A percentile compares a stretch with the other conserved stretches of the same genome.
Evolutionary conservation across 768 basidiomycete species (phyloP).

Genomic region (Calocybe cyanea): DNA sequence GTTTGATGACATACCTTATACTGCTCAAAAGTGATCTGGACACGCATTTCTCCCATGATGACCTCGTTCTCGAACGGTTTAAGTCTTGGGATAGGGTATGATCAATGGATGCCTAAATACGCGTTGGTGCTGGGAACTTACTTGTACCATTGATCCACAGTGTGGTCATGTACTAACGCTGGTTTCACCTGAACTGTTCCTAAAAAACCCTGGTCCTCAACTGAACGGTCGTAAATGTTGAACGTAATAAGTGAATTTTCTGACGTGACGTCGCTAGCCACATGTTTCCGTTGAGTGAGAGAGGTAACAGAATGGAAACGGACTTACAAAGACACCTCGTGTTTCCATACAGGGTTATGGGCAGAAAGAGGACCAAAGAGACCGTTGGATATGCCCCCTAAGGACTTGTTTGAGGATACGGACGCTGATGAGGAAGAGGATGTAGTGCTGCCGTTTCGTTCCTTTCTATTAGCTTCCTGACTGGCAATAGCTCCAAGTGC

Average conservation of each 20-base stretch:
- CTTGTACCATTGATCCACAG: constrained; percentile 97
- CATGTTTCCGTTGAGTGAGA: constrained; percentile 16
- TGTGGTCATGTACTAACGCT: constrained; percentile 85
- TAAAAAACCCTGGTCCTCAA: constrained; percentile 81
- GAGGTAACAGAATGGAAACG: constrained; percentile 17
- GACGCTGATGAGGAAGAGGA: constrained; percentile 31
- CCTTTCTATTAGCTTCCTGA: constrained; percentile 29
- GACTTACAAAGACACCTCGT: constrained; percentile 97
- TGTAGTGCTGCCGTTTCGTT: constrained; percentile 38
- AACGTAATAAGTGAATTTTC: constrained; percentile 79
- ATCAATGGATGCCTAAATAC: constrained; percentile 1
- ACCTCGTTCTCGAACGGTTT: constrained; percentile 73
- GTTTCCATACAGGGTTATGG: constrained; percentile 97
- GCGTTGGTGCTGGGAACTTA: constrained; percentile 36
- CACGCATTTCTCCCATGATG: constrained; percentile 89
- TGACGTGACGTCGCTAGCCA: constrained; percentile 86
- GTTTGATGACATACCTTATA: constrained; percentile 60
- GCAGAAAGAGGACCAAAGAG: constrained; percentile 67
- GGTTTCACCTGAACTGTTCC: constrained; percentile 92
- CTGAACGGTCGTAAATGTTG: constrained; percentile 88
- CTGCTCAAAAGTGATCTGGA: constrained; percentile 93
- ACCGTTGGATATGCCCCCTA: constrained; percentile 30
- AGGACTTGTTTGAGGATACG: constrained; percentile 32
- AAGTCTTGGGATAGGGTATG: constrained; percentile 45
- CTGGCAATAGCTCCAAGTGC: constrained; percentile 60